These are phyloP conservation scores for Scutellaria baicalensis DNA, from an alignment of 257 asterid genomes.

Conservation along the genomic window DNA sequence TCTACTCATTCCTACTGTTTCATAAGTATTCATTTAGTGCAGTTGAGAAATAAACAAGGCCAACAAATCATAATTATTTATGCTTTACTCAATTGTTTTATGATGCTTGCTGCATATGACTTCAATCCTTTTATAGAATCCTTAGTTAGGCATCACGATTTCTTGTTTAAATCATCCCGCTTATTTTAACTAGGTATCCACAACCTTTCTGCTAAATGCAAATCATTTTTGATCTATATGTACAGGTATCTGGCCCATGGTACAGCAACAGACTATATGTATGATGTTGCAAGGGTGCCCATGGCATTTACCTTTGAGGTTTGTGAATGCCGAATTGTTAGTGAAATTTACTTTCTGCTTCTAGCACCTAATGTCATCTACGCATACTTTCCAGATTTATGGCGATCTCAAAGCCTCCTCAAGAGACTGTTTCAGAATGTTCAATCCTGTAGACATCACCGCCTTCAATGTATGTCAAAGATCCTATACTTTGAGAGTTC, in stretches of 20 bases:
- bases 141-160: neutral
- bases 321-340: constrained; percentile 6
- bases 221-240: neutral
- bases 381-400: constrained; percentile 56
- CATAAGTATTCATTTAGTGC: neutral
- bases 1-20: neutral
- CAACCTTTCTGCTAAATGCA: neutral
- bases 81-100: neutral
- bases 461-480: constrained; percentile 65
- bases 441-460: constrained; percentile 82
- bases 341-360: neutral
- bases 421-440: constrained; percentile 93
- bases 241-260: constrained; percentile 95
- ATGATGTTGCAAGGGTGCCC: constrained; percentile 86
- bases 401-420: constrained; percentile 84
- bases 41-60: neutral
- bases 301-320: constrained; percentile 99
- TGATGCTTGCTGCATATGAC: neutral
- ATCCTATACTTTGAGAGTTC: neutral
- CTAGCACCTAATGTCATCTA: neutral
- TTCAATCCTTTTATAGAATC: neutral
- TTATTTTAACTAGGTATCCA: neutral
- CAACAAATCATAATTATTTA: neutral
- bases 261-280: constrained; percentile 97
- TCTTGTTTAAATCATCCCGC: neutral